phyloP scores from a whole-genome alignment of 2,329 filamentous ascomycete genomes.

The Cercospora beticola region DNA sequence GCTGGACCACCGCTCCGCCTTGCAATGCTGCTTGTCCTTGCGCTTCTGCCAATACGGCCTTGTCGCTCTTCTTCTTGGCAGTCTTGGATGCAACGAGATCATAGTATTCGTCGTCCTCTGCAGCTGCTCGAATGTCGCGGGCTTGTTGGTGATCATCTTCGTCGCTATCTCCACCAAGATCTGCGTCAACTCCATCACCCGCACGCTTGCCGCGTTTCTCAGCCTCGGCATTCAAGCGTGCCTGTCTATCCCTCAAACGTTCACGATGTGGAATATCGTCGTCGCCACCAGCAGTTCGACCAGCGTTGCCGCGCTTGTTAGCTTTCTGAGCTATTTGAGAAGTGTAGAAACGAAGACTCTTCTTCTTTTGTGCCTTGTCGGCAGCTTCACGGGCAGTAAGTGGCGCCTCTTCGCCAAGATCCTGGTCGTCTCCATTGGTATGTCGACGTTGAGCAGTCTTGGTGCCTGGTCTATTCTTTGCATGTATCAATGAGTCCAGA shows the following conservation, averaged over 20 bases:
- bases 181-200: conserved; percentile 59
- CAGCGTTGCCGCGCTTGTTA: conserved; percentile 74
- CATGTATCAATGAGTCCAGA: conserved; percentile 62
- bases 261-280: conserved; percentile 85
- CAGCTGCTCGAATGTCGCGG: conserved; percentile 48
- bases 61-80: conserved; percentile 68
- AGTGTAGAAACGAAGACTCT: conserved; percentile 94
- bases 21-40: conserved; percentile 55
- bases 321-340: conserved; percentile 95
- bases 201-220: conserved; percentile 72
- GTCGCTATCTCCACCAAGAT: conserved; percentile 70
- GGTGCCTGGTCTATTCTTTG: conserved; percentile 24
- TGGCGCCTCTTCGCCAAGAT: conserved; percentile 86
- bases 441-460: conserved; percentile 26
- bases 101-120: conserved; percentile 75
- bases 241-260: conserved; percentile 79
- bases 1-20: conserved; percentile 62
- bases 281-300: conserved; percentile 74
- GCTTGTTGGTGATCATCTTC: conserved; percentile 60
- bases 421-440: conserved; percentile 66
- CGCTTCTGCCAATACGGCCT: conserved; percentile 65
- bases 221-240: conserved; percentile 82
- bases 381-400: conserved; percentile 76
- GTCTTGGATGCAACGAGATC: conserved; percentile 74
- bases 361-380: conserved; percentile 86